Conservation (phyloP, 2,329 filamentous ascomycete species). For the Diaporthe australafricana region DNA sequence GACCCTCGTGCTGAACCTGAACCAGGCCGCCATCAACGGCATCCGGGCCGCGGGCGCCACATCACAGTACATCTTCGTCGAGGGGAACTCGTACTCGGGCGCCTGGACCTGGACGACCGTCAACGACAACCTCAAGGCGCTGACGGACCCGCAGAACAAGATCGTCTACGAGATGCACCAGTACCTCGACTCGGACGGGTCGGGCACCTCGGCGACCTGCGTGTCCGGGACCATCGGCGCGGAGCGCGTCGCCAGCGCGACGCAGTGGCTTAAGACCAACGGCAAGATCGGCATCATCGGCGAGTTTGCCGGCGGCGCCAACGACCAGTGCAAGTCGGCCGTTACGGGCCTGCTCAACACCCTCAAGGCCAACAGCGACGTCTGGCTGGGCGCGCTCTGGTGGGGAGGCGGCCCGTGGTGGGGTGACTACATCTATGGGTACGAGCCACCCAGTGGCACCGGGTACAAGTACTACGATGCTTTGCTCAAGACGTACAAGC, state of each 20-base stretch:
- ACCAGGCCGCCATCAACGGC: slow-evolving; percentile 70
- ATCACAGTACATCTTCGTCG: slow-evolving; percentile 61
- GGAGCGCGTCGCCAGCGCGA: slow-evolving; percentile 61
- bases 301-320: slow-evolving; percentile 66
- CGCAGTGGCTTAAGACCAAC: slow-evolving; percentile 66
- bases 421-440: slow-evolving; percentile 57
- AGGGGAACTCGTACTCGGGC: slow-evolving; percentile 46
- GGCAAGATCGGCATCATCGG: slow-evolving; percentile 65
- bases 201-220: slow-evolving; percentile 59
- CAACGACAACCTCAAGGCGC: slow-evolving; percentile 51
- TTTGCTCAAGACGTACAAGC: slow-evolving; percentile 36
- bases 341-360: slow-evolving; percentile 62
- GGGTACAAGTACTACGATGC: slow-evolving; percentile 51
- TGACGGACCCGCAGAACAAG: slow-evolving; percentile 61
- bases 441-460: slow-evolving; percentile 58
- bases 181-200: slow-evolving; percentile 65
- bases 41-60: slow-evolving; percentile 68
- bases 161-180: slow-evolving; percentile 69
- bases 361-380: slow-evolving; percentile 64
- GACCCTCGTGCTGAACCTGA: slow-evolving; percentile 64
- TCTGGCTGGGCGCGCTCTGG: slow-evolving; percentile 68
- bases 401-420: slow-evolving; percentile 72
- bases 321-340: slow-evolving; percentile 61
- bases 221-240: slow-evolving; percentile 61
- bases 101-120: slow-evolving; percentile 52